Percentiles rank a stretch among this genome's conserved stretches.
Evolutionary conservation across 179 eudicot genomes (phyloP).

Genomic region (Amaranthus tricolor): DNA sequence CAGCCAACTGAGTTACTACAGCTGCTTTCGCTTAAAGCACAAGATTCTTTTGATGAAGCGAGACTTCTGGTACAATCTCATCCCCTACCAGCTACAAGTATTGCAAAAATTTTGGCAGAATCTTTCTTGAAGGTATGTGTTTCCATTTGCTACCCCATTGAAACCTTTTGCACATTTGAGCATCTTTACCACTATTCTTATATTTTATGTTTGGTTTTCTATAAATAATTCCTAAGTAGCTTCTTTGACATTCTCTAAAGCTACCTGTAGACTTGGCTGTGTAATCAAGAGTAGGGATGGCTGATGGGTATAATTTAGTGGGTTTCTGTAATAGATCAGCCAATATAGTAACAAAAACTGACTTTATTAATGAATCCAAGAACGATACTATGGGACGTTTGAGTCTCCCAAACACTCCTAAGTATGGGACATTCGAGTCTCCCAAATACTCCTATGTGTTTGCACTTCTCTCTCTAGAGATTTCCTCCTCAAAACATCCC

Average conservation of each 20-base stretch:
- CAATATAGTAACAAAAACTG: no score
- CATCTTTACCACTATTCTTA: slow-evolving; percentile 2
- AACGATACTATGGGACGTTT: no score
- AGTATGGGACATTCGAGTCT: no score
- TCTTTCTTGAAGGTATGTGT: slow-evolving; percentile 77
- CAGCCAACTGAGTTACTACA: slow-evolving; percentile 84
- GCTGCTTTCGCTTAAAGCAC: slow-evolving; percentile 95
- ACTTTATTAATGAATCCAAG: no score
- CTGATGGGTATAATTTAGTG: no score
- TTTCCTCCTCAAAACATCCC: no score
- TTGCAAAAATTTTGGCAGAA: slow-evolving; percentile 92
- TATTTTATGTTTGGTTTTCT: background rate
- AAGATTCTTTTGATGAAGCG: slow-evolving; percentile 93
- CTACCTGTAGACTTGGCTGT: slow-evolving; percentile 4
- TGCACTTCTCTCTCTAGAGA: no score
- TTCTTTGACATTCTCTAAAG: slow-evolving; percentile 1
- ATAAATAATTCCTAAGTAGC: background rate
- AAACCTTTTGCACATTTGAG: background rate
- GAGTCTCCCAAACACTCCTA: no score
- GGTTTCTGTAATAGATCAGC: no score
- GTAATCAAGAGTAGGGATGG: background rate
- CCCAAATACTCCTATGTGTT: no score
- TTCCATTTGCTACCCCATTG: background rate
- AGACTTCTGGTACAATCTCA: slow-evolving; percentile 75
- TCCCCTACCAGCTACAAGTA: slow-evolving; percentile 78